Conservation (phyloP, 2,329 filamentous ascomycete species). For the Fusarium subglutinans region DNA sequence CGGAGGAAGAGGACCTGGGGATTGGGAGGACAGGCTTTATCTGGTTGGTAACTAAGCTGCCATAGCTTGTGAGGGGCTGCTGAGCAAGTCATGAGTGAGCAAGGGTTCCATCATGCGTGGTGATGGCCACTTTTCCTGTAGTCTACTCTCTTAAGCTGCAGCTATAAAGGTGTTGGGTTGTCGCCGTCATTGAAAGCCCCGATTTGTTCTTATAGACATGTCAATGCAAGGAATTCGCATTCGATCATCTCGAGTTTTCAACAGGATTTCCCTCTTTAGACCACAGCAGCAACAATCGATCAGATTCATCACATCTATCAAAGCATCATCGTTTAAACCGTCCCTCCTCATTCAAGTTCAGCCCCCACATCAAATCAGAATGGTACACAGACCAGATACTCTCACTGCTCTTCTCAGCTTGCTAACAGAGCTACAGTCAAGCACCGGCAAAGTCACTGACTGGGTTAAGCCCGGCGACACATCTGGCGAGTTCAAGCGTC, state of each 20-base stretch:
- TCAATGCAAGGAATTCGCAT: constrained; percentile 29
- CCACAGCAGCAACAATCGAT: constrained; percentile 6
- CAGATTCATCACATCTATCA: constrained; percentile 20
- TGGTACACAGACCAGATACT: constrained; percentile 25
- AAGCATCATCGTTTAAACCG: not conserved
- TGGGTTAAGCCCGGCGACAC: constrained; percentile 84
- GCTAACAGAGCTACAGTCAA: constrained; percentile 33
- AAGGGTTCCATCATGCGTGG: constrained; percentile 5
- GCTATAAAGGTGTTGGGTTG: constrained; percentile 35
- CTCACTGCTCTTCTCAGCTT: not conserved
- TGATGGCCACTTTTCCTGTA: constrained; percentile 20
- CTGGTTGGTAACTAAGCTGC: constrained; percentile 8
- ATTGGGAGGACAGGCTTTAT: constrained; percentile 9
- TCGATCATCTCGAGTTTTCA: constrained; percentile 30
- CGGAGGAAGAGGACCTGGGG: not conserved
- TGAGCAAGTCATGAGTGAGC: constrained; percentile 41
- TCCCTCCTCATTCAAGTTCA: not conserved
- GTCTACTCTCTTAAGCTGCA: not conserved
- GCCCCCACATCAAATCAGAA: constrained; percentile 35
- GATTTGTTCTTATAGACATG: constrained; percentile 29
- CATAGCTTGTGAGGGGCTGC: constrained; percentile 32
- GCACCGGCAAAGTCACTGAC: constrained; percentile 69
- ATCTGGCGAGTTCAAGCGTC: constrained; percentile 92
- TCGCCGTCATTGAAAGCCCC: constrained; percentile 27
- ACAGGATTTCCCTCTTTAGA: not conserved